phyloP scores from a whole-genome alignment of 495 filamentous ascomycete genomes.

The Penicillium samsonianum region DNA sequence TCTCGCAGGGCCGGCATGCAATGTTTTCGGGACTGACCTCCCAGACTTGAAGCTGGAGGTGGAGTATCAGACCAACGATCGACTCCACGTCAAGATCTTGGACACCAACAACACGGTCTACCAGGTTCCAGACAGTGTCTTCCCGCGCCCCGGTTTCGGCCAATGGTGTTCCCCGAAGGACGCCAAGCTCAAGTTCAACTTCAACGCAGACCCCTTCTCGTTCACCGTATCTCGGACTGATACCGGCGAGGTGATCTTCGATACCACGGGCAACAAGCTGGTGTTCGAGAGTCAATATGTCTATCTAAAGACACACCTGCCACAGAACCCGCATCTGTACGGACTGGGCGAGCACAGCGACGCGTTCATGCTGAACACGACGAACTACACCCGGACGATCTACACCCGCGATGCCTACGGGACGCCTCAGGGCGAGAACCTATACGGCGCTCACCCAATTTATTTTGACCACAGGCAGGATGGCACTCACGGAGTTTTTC shows the following conservation, averaged over 20 bases:
- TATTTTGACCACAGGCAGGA: slow-evolving; percentile 51
- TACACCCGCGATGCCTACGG: slow-evolving; percentile 58
- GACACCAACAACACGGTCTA: slow-evolving; percentile 65
- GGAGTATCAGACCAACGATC: slow-evolving; percentile 52
- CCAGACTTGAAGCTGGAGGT: slow-evolving; percentile 48
- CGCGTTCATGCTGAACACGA: slow-evolving; percentile 41
- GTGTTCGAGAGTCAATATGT: slow-evolving; percentile 60
- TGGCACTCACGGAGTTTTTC: slow-evolving; percentile 59
- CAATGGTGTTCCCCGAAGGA: slow-evolving; percentile 13
- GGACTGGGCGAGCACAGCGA: slow-evolving; percentile 57
- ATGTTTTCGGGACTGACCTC: slow-evolving; percentile 57
- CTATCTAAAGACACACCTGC: slow-evolving; percentile 50
- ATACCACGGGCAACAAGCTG: slow-evolving; percentile 48
- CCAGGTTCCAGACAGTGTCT: slow-evolving; percentile 59
- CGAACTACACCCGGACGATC: slow-evolving; percentile 61
- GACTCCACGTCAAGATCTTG: slow-evolving; percentile 46
- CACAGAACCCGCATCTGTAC: slow-evolving; percentile 57
- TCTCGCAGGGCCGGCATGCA: slow-evolving; percentile 52
- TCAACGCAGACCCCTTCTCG: slow-evolving; percentile 17
- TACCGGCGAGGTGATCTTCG: slow-evolving; percentile 44
- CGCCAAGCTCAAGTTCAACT: slow-evolving; percentile 21
- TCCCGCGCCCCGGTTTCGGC: slow-evolving; percentile 40
- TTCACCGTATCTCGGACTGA: slow-evolving; percentile 19
- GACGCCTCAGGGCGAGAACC: slow-evolving; percentile 36
- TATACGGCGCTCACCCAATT: slow-evolving; percentile 57